Evolutionary conservation across 345 rosid species (phyloP).

Genomic region (Dipteronia sinensis): DNA sequence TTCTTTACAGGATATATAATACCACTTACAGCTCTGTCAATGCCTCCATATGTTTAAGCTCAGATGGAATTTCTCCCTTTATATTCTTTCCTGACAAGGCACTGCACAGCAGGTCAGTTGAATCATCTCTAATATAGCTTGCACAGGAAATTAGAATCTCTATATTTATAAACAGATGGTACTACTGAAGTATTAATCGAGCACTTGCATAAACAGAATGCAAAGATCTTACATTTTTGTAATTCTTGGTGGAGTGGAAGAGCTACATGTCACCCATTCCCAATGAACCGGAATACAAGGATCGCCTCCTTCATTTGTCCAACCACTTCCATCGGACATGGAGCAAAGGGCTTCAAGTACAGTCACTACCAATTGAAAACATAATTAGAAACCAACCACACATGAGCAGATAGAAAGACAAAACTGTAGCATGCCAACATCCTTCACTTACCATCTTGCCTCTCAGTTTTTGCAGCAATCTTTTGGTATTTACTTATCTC

Average conservation of each 20-base stretch:
- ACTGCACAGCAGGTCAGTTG: conserved; percentile 50
- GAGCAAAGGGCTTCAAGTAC: conserved; percentile 57
- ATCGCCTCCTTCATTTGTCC: conserved; percentile 81
- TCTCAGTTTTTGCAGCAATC: conserved; percentile 65
- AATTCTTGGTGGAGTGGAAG: conserved; percentile 73
- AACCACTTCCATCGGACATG: conserved; percentile 51
- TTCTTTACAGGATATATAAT: neutral
- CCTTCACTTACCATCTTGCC: conserved; percentile 61
- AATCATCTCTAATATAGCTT: conserved; percentile 6
- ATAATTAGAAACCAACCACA: conserved; percentile 9
- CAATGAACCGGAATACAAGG: conserved; percentile 86
- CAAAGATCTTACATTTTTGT: conserved; percentile 71
- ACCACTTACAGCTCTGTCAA: conserved; percentile 78
- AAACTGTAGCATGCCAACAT: neutral
- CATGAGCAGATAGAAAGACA: conserved; percentile 6
- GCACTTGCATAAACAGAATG: neutral
- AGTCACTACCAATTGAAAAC: conserved; percentile 48
- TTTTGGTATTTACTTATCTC: conserved; percentile 83
- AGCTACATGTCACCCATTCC: conserved; percentile 84
- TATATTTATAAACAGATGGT: neutral
- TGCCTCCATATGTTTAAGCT: conserved; percentile 62
- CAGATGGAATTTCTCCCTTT: conserved; percentile 67
- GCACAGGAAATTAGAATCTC: neutral
- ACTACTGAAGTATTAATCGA: conserved; percentile 3
- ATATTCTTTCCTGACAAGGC: conserved; percentile 63